Conservation (phyloP, 306 rosid genomes). For the Alnus glutinosa region DNA sequence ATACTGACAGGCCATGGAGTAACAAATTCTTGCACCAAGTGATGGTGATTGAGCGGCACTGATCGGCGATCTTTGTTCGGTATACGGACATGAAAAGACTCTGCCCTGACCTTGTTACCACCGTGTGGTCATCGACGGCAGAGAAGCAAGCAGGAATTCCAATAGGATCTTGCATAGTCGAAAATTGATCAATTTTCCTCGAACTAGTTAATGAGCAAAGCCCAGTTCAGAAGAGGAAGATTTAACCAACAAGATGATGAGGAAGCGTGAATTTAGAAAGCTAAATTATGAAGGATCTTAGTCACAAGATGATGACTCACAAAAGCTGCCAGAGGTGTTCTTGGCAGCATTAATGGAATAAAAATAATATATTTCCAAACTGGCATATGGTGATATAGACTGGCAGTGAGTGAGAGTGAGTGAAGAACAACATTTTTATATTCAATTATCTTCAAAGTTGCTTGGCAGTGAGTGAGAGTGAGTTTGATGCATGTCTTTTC, state of each 20-base stretch:
- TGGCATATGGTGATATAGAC: slow-evolving; percentile 40
- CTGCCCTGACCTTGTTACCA: slow-evolving; percentile 74
- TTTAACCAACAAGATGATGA: slow-evolving; percentile 3
- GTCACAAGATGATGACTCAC: neutral
- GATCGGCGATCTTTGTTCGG: slow-evolving; percentile 66
- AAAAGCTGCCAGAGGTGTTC: slow-evolving; percentile 63
- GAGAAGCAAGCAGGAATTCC: slow-evolving; percentile 80
- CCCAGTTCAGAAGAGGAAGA: slow-evolving; percentile 15
- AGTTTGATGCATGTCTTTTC: no score
- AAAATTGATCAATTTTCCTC: slow-evolving; percentile 5
- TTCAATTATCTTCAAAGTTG: slow-evolving; percentile 24
- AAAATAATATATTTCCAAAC: slow-evolving; percentile 37
- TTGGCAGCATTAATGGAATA: slow-evolving; percentile 52
- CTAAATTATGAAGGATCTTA: slow-evolving; percentile 42
- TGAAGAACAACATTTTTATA: slow-evolving; percentile 55
- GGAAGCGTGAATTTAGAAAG: slow-evolving; percentile 21
- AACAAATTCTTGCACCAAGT: slow-evolving; percentile 79
- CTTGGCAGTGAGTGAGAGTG: no score
- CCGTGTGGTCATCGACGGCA: slow-evolving; percentile 47
- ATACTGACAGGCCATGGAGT: slow-evolving; percentile 70
- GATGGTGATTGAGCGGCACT: slow-evolving; percentile 66
- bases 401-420: slow-evolving; percentile 67
- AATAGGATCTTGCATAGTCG: slow-evolving; percentile 67
- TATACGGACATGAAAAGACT: slow-evolving; percentile 69
- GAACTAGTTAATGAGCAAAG: neutral